A percentile compares a stretch with the other conserved stretches of the same genome.
These are phyloP conservation scores for Kwoniella dejecticola DNA, from an alignment of 768 basidiomycete species.

Conservation along the genomic window DNA sequence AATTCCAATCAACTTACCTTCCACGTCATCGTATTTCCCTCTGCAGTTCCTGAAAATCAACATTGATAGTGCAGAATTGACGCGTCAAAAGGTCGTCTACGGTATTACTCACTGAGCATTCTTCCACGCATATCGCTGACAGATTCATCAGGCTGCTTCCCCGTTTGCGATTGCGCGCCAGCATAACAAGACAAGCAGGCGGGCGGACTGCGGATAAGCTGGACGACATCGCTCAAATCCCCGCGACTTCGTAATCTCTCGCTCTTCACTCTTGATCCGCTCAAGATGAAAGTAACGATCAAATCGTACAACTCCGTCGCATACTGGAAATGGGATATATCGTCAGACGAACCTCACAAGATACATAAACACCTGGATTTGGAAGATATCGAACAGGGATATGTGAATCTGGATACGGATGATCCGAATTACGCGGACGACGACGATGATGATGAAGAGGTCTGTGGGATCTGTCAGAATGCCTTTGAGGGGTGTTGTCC, in stretches of 20 bases:
- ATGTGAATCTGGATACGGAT: slow-evolving; percentile 3
- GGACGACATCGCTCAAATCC: too few species aligned
- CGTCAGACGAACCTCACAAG: slow-evolving; percentile 47
- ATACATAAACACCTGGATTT: slow-evolving; percentile 31
- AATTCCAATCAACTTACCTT: not conserved
- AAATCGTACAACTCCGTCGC: slow-evolving; percentile 50
- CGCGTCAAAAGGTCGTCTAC: not conserved
- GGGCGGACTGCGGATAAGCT: too few species aligned
- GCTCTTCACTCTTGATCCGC: not conserved
- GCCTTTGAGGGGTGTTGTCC: slow-evolving; percentile 91
- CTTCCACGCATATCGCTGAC: not conserved
- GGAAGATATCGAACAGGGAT: slow-evolving; percentile 22
- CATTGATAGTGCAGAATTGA: too few species aligned
- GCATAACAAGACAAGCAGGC: too few species aligned
- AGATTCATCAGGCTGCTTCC: too few species aligned
- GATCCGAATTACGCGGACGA: slow-evolving; percentile 25
- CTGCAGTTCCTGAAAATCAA: not conserved
- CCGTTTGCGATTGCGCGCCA: too few species aligned
- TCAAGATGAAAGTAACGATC: slow-evolving; percentile 55
- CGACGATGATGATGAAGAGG: slow-evolving; percentile 49
- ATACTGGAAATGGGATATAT: slow-evolving; percentile 53
- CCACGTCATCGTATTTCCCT: slow-evolving; percentile 20
- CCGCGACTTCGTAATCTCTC: not conserved
- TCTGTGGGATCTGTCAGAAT: slow-evolving; percentile 48
- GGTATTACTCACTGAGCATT: not conserved